These are phyloP conservation scores for Hypericum androsaemum DNA, from an alignment of 345 rosid genomes.

Conservation along the genomic window DNA sequence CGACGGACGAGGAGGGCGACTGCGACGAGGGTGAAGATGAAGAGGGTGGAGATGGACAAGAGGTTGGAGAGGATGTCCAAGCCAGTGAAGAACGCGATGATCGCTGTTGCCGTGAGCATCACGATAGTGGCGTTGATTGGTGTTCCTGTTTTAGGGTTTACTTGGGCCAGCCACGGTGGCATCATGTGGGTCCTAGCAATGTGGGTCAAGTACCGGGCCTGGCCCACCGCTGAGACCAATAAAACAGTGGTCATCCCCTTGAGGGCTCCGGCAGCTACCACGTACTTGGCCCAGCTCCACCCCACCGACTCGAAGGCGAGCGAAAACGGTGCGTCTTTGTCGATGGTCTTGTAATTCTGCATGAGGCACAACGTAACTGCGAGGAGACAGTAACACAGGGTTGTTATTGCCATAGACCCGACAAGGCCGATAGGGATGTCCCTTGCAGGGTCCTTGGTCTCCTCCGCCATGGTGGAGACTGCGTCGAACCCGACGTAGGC, in stretches of 20 bases:
- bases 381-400: conserved; percentile 32
- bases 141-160: conserved; percentile 43
- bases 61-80: conserved; percentile 48
- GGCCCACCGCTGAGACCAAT: conserved; percentile 40
- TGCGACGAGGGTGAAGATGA: conserved; percentile 78
- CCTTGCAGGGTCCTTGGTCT: conserved; percentile 66
- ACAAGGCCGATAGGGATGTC: conserved; percentile 82
- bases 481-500: conserved; percentile 84
- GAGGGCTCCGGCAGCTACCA: conserved; percentile 56
- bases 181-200: conserved; percentile 61
- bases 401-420: conserved; percentile 45
- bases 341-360: conserved; percentile 39
- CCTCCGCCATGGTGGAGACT: conserved; percentile 87
- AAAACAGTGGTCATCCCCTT: conserved; percentile 62
- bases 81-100: conserved; percentile 44
- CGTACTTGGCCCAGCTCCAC: conserved; percentile 50
- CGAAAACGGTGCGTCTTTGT: conserved; percentile 48
- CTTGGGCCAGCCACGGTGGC: conserved; percentile 43
- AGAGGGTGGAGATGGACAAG: conserved; percentile 50
- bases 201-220: conserved; percentile 58
- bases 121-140: conserved; percentile 45
- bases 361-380: conserved; percentile 38
- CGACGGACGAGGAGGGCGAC: conserved; percentile 67
- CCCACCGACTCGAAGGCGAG: conserved; percentile 48
- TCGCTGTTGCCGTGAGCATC: conserved; percentile 36